Conservation (phyloP, 257 asterid genomes). For the Capsicum pubescens region DNA sequence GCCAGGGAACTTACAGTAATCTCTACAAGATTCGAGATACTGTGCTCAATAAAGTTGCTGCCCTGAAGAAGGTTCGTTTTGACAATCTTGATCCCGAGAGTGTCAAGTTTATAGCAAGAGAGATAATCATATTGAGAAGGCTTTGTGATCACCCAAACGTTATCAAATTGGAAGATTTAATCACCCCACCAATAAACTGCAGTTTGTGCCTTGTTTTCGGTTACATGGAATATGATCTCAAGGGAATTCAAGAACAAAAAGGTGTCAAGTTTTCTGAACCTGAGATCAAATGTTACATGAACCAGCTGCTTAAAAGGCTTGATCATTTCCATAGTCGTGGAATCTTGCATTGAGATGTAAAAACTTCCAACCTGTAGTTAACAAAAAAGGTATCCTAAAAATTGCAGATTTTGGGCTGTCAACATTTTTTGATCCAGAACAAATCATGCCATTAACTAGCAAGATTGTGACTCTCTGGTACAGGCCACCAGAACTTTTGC, state of each 20-base stretch:
- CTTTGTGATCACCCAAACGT: neutral
- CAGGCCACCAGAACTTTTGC: neutral
- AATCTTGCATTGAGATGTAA: neutral
- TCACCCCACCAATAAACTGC: neutral
- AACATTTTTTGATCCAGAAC: neutral
- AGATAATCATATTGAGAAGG: neutral
- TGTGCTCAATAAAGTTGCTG: neutral
- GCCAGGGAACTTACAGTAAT: conserved; percentile 3
- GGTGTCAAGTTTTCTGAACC: conserved; percentile 17
- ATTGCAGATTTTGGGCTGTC: neutral
- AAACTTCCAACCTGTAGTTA: neutral
- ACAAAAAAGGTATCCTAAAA: neutral
- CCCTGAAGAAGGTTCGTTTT: neutral
- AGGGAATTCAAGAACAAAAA: neutral
- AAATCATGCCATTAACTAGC: neutral
- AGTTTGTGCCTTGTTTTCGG: neutral
- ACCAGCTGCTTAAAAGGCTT: conserved; percentile 15
- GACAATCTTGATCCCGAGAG: neutral
- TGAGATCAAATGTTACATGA: conserved; percentile 1
- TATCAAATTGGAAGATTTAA: conserved; percentile 15
- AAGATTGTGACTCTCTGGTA: neutral
- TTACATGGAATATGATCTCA: conserved; percentile 1
- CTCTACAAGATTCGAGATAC: neutral
- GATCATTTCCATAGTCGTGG: neutral
- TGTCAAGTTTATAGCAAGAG: conserved; percentile 6